Conservation (phyloP, 1,284 basidiomycete genomes). For the Tilletiopsis washingtonensis region DNA sequence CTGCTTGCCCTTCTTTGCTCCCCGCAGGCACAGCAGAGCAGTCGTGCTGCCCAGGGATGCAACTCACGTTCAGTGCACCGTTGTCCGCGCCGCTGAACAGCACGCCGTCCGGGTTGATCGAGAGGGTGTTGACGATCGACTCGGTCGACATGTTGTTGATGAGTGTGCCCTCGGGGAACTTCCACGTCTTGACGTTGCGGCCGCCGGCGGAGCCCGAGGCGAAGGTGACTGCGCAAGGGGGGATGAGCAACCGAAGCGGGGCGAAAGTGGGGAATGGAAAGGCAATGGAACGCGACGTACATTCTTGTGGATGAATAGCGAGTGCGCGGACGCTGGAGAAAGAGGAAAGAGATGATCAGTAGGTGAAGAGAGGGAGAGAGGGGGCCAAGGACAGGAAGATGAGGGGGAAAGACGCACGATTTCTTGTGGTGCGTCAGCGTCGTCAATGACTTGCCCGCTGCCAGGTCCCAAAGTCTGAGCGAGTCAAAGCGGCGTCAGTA, state of each 20-base stretch:
- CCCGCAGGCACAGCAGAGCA: not conserved
- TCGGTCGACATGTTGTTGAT: conserved; percentile 95
- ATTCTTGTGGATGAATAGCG: conserved; percentile 90
- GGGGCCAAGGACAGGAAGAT: too few species aligned
- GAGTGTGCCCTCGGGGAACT: conserved; percentile 88
- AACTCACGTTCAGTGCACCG: conserved; percentile 17
- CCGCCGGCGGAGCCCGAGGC: conserved; percentile 88
- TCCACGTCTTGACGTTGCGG: conserved; percentile 99
- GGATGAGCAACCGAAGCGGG: too few species aligned
- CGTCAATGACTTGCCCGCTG: conserved; percentile 89
- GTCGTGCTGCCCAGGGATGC: not conserved
- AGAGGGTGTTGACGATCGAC: conserved; percentile 91
- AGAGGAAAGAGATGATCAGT: too few species aligned
- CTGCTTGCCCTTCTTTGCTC: too few species aligned
- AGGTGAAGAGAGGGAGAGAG: too few species aligned
- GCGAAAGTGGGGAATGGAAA: not conserved
- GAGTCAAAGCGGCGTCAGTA: too few species aligned
- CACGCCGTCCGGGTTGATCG: conserved; percentile 89
- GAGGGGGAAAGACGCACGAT: conserved; percentile 54
- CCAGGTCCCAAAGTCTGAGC: conserved; percentile 97
- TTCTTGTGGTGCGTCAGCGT: conserved; percentile 99
- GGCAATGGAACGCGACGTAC: conserved; percentile 6
- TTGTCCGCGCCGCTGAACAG: conserved; percentile 71
- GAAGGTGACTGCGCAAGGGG: conserved; percentile 67
- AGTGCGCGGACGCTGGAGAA: conserved; percentile 67